phyloP scores from a whole-genome alignment of 495 filamentous ascomycete species.

The Neurospora sp. region DNA sequence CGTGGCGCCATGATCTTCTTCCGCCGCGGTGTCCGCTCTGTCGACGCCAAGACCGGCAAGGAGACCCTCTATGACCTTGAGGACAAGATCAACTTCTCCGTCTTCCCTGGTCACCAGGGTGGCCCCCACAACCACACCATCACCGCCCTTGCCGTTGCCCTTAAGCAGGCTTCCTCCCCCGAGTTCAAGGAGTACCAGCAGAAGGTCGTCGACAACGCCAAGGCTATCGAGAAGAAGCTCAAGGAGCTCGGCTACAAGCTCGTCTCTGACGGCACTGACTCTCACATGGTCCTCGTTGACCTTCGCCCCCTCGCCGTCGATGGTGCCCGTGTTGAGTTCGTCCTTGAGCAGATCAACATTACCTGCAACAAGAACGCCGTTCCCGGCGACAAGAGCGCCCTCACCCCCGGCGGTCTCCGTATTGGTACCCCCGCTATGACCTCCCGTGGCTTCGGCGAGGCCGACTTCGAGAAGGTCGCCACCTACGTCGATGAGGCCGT shows the following conservation, averaged over 20 bases:
- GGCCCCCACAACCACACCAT: slow-evolving; percentile 99
- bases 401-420: slow-evolving; percentile 89
- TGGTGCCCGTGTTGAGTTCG: slow-evolving; percentile 91
- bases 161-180: slow-evolving; percentile 85
- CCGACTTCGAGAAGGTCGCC: slow-evolving; percentile 87
- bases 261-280: slow-evolving; percentile 93
- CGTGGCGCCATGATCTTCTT: slow-evolving; percentile 99
- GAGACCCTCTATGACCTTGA: slow-evolving; percentile 90
- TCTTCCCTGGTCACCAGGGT: slow-evolving; percentile 99
- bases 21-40: slow-evolving; percentile 85
- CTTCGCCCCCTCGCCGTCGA: slow-evolving; percentile 71
- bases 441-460: slow-evolving; percentile 81
- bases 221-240: slow-evolving; percentile 73
- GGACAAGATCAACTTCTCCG: slow-evolving; percentile 94
- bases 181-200: slow-evolving; percentile 97
- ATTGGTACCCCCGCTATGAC: slow-evolving; percentile 98
- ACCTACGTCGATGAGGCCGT: slow-evolving; percentile 78
- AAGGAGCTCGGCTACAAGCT: slow-evolving; percentile 81
- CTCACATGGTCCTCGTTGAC: slow-evolving; percentile 96
- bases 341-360: slow-evolving; percentile 96
- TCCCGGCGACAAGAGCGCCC: slow-evolving; percentile 93
- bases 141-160: slow-evolving; percentile 90
- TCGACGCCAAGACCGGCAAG: slow-evolving; percentile 83
- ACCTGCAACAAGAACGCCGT: slow-evolving; percentile 99
- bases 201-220: slow-evolving; percentile 86